A percentile compares a stretch with the other conserved stretches of the same genome.
phyloP scores from a whole-genome alignment of 2,329 filamentous ascomycete species.

The Colletotrichum simmondsii region DNA sequence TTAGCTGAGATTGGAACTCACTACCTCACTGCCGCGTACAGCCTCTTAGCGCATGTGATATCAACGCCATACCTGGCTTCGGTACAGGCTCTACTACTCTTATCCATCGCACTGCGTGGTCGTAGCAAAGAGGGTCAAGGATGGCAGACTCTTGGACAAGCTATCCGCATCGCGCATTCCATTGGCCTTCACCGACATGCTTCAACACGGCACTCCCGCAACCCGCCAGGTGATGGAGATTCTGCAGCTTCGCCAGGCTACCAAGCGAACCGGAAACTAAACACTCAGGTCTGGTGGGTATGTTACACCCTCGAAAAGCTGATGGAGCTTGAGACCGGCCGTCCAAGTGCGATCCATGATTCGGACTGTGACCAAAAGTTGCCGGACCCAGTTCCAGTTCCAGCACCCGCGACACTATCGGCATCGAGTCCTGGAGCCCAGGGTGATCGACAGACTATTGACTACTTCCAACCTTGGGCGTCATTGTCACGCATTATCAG shows the following conservation, averaged over 20 bases:
- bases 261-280: slow-evolving; percentile 52
- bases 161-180: slow-evolving; percentile 39
- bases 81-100: slow-evolving; percentile 37
- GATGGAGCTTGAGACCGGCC: slow-evolving; percentile 39
- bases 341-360: slow-evolving; percentile 37
- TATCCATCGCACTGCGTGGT: slow-evolving; percentile 35
- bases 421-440: not conserved
- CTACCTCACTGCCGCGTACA: slow-evolving; percentile 35
- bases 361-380: slow-evolving; percentile 31
- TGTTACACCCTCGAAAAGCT: slow-evolving; percentile 60
- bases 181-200: slow-evolving; percentile 39
- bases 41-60: slow-evolving; percentile 36
- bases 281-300: slow-evolving; percentile 62
- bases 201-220: not conserved
- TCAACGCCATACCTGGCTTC: slow-evolving; percentile 35
- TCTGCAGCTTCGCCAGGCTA: slow-evolving; percentile 12
- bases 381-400: not conserved
- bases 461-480: slow-evolving; percentile 35
- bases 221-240: not conserved
- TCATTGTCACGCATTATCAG: slow-evolving; percentile 34
- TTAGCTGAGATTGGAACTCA: slow-evolving; percentile 26
- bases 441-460: slow-evolving; percentile 1
- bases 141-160: slow-evolving; percentile 40
- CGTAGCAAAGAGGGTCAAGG: slow-evolving; percentile 39
- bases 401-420: not conserved